Base-by-base conservation (phyloP, 1,284 basidiomycete species). In the Naganishia cerealis region DNA sequence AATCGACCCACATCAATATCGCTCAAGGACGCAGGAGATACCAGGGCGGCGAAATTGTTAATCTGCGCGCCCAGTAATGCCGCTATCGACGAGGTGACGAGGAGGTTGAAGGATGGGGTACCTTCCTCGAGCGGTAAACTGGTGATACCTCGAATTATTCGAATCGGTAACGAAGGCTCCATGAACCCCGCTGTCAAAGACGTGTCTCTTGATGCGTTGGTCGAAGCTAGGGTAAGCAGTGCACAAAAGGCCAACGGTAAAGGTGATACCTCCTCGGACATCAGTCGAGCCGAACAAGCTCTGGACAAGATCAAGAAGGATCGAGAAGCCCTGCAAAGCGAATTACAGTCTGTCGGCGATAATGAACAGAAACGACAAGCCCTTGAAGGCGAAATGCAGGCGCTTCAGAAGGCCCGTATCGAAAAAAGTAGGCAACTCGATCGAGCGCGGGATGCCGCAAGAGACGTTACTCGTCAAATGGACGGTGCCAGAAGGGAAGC, bases 51-150 rank as follows among this genome's bases (percentile, higher is more conserved):
- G 68, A 96, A 96, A 78, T 84, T 99, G 55, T 85, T 99, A 18
- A 84, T 99, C 36, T 99, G 96, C 76, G 96, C 96, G 0, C 96
- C 96, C 0, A 95, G 92, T 83, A 99, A 99, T 78, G 96, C 96
- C 16, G 96, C 96, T 50, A 95, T 99, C 62, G 94, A 99, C 77
- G 96, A 99, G 81, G 89, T 99, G 33, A 92, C 92, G 7, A 87
- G 87, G 75, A 89, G 96, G 66, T 82, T 98, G 50, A 91, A 90
- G 77, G 87, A 91, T 43, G 89, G 90, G 5, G 86, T 90, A 42
- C 85, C 87, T 42, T 84, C 86, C 24, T 79, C 86, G 12, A 82
- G 86, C 33, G 87, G 86, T 57, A 82, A 83, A 63, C 81, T 84
- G 8, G 80, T 86, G 24, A 76, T 83, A 18, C 86, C 90, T 33